phyloP scores from a whole-genome alignment of 2,329 filamentous ascomycete genomes.

The Calonectria pteridis region DNA sequence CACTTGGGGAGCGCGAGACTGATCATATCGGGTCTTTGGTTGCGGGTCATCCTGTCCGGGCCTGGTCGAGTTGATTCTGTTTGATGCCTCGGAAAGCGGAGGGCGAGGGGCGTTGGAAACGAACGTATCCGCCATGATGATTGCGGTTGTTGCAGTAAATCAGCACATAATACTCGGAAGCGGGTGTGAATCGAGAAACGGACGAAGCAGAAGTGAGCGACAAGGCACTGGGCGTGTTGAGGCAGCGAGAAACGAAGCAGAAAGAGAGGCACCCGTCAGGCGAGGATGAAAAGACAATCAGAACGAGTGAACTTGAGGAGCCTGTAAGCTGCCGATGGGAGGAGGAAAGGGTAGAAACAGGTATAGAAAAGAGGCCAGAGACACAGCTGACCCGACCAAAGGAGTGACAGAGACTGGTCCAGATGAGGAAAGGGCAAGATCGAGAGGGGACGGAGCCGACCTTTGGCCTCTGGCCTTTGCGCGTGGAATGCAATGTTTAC shows the following conservation, averaged over 20 bases:
- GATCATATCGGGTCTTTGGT: constrained; percentile 48
- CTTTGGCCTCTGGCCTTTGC: constrained; percentile 7
- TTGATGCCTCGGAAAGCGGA: constrained; percentile 62
- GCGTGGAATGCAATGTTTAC: constrained; percentile 49
- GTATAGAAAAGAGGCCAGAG: constrained; percentile 22
- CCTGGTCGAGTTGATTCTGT: constrained; percentile 59
- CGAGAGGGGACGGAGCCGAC: constrained; percentile 18
- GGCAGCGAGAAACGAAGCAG: constrained; percentile 1
- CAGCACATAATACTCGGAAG: constrained; percentile 52
- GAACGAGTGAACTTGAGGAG: constrained; percentile 25
- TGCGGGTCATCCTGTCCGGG: constrained; percentile 43
- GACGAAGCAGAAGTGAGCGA: constrained; percentile 26
- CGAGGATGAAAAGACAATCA: constrained; percentile 10
- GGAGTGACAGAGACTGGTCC: constrained; percentile 21
- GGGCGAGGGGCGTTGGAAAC: constrained; percentile 48
- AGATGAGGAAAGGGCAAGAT: constrained; percentile 35
- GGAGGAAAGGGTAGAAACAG: constrained; percentile 26
- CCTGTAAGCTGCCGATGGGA: constrained; percentile 22
- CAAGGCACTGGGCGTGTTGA: not conserved
- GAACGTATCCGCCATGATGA: constrained; percentile 50
- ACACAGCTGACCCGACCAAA: constrained; percentile 27
- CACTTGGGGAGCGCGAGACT: constrained; percentile 29
- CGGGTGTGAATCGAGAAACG: constrained; percentile 19
- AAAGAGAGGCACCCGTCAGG: constrained; percentile 28
- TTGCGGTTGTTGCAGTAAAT: constrained; percentile 38